Evolutionary conservation across 179 eudicot genomes (phyloP), one percentile per base, ranked within the genome.

Genomic region (Sideroxylon spinosum): DNA sequence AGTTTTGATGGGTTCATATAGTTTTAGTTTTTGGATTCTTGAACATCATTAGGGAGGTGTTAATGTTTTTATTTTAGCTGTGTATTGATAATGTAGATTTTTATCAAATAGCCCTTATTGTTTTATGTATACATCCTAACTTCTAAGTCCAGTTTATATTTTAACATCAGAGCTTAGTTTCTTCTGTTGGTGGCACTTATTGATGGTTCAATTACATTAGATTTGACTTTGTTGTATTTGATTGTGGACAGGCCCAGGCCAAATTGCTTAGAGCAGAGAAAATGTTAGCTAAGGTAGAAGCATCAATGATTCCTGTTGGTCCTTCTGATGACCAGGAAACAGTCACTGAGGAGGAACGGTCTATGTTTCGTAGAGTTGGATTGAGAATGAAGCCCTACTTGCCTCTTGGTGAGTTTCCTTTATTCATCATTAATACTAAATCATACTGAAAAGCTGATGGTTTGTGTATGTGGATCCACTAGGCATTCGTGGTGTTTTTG

Each of bases 401-500:
- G 90, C 98, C 99, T 73, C 88, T 95, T 73, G 99, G 99, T 95
- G 71, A 85, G 97, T 78, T 37, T 22, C 72, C 75, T n/a, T 76
- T 49, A 59, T 22, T 55, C n/a, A 49, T 68, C 20, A 6, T 76
- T 50, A 52, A 37, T 50, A 26, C 9, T 29, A 9, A 1, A 28
- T 57, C 28, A 59, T 32, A 61, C 6, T 69, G 23, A 23, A 50
- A 16, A 73, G 14, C 48, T 83, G 6, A 81, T 68, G 29, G 50
- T 66, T 29, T 73, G 53, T 77, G 19, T 52, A 26, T 85, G 37
- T 73, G 79, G 44, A 62, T 71, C 68, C 81, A 74, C 76, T 86
- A 95, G 99, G 99, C 68, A 82, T 95, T 71, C 98, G 99, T 81
- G 99, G 99, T 74, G 94, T 95, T 69, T 95, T 95, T 81, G 98